Base-by-base conservation (phyloP, 768 basidiomycete genomes). In the Auricularia sp. region DNA sequence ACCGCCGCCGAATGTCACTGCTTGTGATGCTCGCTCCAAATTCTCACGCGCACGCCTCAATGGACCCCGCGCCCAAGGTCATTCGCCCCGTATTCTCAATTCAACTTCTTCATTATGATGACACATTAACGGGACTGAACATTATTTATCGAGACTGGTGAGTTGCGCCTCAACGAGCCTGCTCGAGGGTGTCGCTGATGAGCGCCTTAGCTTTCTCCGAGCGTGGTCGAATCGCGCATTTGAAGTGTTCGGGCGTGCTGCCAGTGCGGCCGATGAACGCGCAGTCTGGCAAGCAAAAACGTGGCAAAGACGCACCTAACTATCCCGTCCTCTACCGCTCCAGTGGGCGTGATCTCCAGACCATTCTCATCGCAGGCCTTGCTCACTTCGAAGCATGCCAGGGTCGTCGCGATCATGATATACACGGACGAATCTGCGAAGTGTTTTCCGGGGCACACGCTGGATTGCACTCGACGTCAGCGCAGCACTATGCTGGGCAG, bases 341-440 rank as follows among this genome's bases (percentile, higher is more conserved):
- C 47, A 18, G 11, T 51, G 11, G 47, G 47, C 7, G 47, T 16
- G 47, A 51, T 21, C 47, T 51, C 47, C 11, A 51, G 2, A 1
- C 47, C 47, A 18, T 51, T 51, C 47, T 21, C 47, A 79, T 79
- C 1, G 77, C 69, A 2, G 82, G 82, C 37, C 81, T 76, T 67
- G 78, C 61, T 64, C 59, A 80, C 76, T 14, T 68, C 68, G 66
- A 79, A 78, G 1, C 73, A 62, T 2, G 78, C 75, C 34, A 80
- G 70, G 11, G 69, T 71, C 34, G 75, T 75, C 3, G 77, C 74
- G 13, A 75, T 71, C 70, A 75, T 77, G 34, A 80, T 16, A 16
- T 71, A 74, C 3, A 75, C 63, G 3, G 76, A 78, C 1, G 76
- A 73, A 21, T 81, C 77, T 21, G 64, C 64, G 5, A 65, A 44